A percentile compares a stretch with the other conserved stretches of the same genome.
Conservation (phyloP, 2,329 filamentous ascomycete species). For the Penicillium sp. region DNA sequence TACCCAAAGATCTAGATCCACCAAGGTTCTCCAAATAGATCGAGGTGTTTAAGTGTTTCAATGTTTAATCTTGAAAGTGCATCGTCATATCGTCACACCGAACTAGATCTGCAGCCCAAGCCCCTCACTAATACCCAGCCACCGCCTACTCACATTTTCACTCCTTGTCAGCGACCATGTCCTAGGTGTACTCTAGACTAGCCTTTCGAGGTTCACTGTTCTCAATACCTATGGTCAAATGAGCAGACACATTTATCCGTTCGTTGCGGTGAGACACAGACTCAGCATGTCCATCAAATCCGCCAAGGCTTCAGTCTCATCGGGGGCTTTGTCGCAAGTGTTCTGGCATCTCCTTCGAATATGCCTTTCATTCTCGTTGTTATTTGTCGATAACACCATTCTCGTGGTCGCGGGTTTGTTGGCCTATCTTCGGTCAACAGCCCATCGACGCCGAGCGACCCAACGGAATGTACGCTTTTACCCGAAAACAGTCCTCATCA, state of each 20-base stretch:
- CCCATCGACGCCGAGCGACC: constrained; percentile 20
- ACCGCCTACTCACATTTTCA: constrained; percentile 4
- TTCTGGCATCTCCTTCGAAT: constrained; percentile 29
- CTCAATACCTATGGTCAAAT: not conserved
- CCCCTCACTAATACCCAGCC: constrained; percentile 7
- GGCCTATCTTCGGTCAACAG: constrained; percentile 23
- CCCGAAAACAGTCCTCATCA: constrained; percentile 63
- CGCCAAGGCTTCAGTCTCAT: constrained; percentile 9
- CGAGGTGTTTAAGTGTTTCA: not conserved
- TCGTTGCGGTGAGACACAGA: constrained; percentile 18
- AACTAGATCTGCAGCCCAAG: constrained; percentile 10
- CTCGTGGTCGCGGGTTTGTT: constrained; percentile 36
- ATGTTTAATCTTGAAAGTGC: not conserved
- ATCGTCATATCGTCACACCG: constrained; percentile 7
- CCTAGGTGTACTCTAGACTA: not conserved
- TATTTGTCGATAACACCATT: constrained; percentile 52
- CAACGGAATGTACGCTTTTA: constrained; percentile 37
- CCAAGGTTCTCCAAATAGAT: not conserved
- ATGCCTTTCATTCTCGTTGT: constrained; percentile 27
- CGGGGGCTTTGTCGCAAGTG: constrained; percentile 10
- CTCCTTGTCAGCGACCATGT: not conserved
- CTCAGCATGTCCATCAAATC: constrained; percentile 12
- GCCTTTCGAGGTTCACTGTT: not conserved
- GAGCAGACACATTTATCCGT: not conserved
- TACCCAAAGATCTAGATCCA: not conserved